Evolutionary conservation across 768 basidiomycete genomes (phyloP).

Genomic region (Glaciozyma martinii): DNA sequence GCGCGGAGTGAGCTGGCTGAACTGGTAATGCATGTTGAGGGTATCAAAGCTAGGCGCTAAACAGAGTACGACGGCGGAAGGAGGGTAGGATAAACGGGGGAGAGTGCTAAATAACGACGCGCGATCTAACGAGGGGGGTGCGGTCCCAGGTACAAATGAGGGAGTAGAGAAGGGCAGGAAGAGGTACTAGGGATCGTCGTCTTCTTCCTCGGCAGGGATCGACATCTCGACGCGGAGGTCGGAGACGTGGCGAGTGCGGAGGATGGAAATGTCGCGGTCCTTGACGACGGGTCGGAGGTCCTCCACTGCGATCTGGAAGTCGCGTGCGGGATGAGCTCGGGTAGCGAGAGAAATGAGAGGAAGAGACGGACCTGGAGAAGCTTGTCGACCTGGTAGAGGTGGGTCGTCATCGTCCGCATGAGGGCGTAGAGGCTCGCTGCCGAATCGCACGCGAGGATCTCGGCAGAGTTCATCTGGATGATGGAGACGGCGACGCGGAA

Average conservation of each 20-base stretch:
- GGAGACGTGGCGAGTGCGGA: constrained; percentile 22
- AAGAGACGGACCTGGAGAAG: constrained; percentile 64
- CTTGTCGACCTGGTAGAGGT: constrained; percentile 89
- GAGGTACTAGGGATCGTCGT: background rate
- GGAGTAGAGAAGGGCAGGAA: too few species aligned
- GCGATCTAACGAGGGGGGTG: too few species aligned
- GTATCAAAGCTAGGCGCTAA: too few species aligned
- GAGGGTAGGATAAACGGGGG: too few species aligned
- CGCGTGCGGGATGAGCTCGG: background rate
- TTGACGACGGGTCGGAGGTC: constrained; percentile 22
- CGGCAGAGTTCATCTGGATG: constrained; percentile 69
- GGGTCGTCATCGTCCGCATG: constrained; percentile 76
- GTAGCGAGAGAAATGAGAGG: background rate
- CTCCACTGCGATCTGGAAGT: constrained; percentile 21
- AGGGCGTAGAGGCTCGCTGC: constrained; percentile 83
- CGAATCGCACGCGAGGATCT: constrained; percentile 72
- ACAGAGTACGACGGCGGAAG: too few species aligned
- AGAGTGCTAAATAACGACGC: too few species aligned
- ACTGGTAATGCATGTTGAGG: too few species aligned
- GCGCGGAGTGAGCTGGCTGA: too few species aligned
- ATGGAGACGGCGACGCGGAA: constrained; percentile 86
- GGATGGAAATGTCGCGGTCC: constrained; percentile 13
- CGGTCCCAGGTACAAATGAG: too few species aligned
- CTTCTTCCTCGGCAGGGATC: background rate
- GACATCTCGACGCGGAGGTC: constrained; percentile 13